Conservation (phyloP, 1,284 basidiomycete species). For the Irpex rosettiformis region DNA sequence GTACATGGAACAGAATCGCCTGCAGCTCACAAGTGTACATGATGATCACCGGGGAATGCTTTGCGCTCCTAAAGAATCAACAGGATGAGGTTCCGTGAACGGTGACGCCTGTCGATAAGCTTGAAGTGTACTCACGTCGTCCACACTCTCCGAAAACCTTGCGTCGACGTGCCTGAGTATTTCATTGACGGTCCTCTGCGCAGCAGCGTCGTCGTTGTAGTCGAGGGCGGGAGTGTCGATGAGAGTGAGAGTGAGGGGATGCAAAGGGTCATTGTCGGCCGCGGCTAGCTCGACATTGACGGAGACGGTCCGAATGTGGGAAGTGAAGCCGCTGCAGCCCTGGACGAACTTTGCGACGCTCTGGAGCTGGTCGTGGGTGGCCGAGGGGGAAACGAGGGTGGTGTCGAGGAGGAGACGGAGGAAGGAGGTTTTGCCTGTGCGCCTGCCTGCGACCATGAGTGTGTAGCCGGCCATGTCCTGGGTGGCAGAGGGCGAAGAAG, state of each 20-base stretch:
- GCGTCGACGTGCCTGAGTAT: conserved; percentile 64
- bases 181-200: conserved; percentile 57
- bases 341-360: conserved; percentile 77
- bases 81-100: neutral
- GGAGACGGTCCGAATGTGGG: conserved; percentile 61
- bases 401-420: conserved; percentile 77
- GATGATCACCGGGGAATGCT: conserved; percentile 63
- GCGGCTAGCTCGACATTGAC: conserved; percentile 54
- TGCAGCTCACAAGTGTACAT: conserved; percentile 71
- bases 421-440: conserved; percentile 79
- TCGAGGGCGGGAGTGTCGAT: conserved; percentile 78
- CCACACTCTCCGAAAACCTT: conserved; percentile 62
- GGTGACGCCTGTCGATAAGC: conserved; percentile 4
- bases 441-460: conserved; percentile 71
- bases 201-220: conserved; percentile 54
- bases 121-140: conserved; percentile 54
- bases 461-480: conserved; percentile 44
- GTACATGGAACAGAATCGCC: conserved; percentile 9
- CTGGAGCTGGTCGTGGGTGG: conserved; percentile 65
- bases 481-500: conserved; percentile 17
- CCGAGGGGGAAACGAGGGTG: conserved; percentile 52
- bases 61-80: conserved; percentile 53
- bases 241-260: conserved; percentile 59
- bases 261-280: conserved; percentile 33
- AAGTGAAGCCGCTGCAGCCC: conserved; percentile 61